A percentile compares a stretch with the other conserved stretches of the same genome.
Evolutionary conservation across 2,329 filamentous ascomycete species (phyloP).

Genomic region (Colletotrichum sp.): DNA sequence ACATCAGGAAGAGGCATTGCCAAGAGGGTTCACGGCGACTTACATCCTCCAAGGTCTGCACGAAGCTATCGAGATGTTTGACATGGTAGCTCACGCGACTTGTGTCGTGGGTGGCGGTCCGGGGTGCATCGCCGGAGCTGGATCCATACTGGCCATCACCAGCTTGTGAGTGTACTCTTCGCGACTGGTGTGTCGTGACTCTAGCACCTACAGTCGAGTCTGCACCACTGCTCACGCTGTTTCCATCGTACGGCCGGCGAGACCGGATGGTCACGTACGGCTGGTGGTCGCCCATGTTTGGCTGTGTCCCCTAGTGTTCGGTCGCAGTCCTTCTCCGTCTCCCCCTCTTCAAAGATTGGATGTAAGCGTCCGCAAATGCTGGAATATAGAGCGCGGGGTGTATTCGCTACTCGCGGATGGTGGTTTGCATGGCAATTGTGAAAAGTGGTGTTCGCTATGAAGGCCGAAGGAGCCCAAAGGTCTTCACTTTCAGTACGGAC

Average conservation of each 20-base stretch:
- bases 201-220: conserved; percentile 52
- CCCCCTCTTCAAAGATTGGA: neutral
- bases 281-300: conserved; percentile 29
- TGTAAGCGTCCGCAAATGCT: neutral
- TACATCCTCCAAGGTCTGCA: conserved; percentile 59
- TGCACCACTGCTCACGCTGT: conserved; percentile 51
- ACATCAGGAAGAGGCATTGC: neutral
- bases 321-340: neutral
- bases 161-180: conserved; percentile 18
- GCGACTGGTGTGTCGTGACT: neutral
- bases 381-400: neutral
- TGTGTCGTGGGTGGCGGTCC: conserved; percentile 59
- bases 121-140: conserved; percentile 41
- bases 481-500: neutral
- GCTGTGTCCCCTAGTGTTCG: neutral
- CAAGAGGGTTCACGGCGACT: conserved; percentile 26
- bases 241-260: conserved; percentile 48
- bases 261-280: conserved; percentile 61
- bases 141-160: conserved; percentile 47
- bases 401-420: neutral
- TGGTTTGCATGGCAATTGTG: neutral
- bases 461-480: conserved; percentile 5
- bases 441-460: neutral
- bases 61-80: conserved; percentile 60
- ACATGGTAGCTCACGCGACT: conserved; percentile 64